Conservation (phyloP, 805 yeast species). For the Zygotorulaspora danielsina region DNA sequence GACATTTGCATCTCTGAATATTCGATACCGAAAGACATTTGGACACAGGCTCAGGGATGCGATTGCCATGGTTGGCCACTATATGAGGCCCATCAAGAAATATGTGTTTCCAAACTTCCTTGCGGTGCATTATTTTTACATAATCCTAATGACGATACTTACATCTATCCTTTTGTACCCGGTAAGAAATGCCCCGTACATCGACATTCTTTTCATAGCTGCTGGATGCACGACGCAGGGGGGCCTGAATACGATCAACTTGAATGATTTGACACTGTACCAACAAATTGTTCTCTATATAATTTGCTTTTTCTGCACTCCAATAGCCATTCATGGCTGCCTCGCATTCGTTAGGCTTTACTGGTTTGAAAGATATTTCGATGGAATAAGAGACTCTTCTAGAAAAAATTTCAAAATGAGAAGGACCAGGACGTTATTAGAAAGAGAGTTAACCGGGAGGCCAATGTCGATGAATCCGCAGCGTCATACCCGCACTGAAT, state of each 20-base stretch:
- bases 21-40: conserved; percentile 33
- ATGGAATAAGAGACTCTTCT: conserved; percentile 73
- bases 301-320: conserved; percentile 66
- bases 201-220: conserved; percentile 75
- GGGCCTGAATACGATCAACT: conserved; percentile 77
- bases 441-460: conserved; percentile 32
- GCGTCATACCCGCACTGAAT: conserved; percentile 5
- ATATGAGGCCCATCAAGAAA: conserved; percentile 37
- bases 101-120: conserved; percentile 42
- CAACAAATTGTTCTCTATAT: conserved; percentile 77
- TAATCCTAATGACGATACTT: conserved; percentile 53
- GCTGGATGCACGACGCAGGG: conserved; percentile 85
- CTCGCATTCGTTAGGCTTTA: conserved; percentile 74
- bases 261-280: conserved; percentile 59
- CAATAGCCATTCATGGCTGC: conserved; percentile 80
- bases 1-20: conserved; percentile 22
- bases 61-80: conserved; percentile 32
- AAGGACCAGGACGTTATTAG: conserved; percentile 46
- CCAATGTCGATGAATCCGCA: conserved; percentile 18
- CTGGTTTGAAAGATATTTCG: conserved; percentile 86
- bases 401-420: conserved; percentile 77
- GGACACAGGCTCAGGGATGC: conserved; percentile 41
- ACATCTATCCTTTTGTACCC: conserved; percentile 80
- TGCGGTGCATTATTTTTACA: conserved; percentile 71
- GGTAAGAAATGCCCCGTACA: conserved; percentile 56